phyloP scores from a whole-genome alignment of 2,329 filamentous ascomycete species.

The Phyllosticta paracitricarpa region DNA sequence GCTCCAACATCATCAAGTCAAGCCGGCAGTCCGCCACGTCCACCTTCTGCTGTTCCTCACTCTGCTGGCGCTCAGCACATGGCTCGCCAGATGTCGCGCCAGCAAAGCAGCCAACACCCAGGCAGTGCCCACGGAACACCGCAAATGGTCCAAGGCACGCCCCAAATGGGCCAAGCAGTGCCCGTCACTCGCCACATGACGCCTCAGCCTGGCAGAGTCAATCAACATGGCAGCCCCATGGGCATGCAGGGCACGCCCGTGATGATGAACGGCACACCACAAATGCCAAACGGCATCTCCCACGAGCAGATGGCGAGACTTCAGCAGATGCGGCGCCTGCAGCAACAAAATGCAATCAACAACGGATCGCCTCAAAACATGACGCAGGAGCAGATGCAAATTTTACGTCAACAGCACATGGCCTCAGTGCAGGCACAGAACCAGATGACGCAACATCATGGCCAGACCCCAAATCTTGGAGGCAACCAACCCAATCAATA shows the following conservation, averaged over 20 bases:
- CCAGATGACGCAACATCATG: background rate
- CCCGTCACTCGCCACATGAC: conserved; percentile 28
- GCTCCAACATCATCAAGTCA: conserved; percentile 27
- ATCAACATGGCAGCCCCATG: conserved; percentile 24
- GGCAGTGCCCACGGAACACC: conserved; percentile 29
- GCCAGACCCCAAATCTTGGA: background rate
- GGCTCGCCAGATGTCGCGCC: conserved; percentile 28
- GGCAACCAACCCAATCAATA: background rate
- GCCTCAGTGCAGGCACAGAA: background rate
- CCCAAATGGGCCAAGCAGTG: conserved; percentile 27
- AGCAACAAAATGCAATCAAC: conserved; percentile 7
- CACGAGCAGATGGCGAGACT: conserved; percentile 1
- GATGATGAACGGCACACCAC: conserved; percentile 27
- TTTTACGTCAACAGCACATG: background rate
- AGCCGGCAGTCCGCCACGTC: conserved; percentile 28
- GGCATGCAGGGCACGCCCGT: conserved; percentile 26
- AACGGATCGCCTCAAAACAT: conserved; percentile 18
- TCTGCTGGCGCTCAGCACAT: conserved; percentile 20
- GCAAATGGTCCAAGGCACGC: conserved; percentile 28
- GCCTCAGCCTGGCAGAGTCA: conserved; percentile 28
- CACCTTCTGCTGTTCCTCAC: conserved; percentile 29
- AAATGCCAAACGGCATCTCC: conserved; percentile 9
- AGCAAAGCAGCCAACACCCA: conserved; percentile 22
- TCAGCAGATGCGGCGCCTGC: background rate
- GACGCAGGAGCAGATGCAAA: conserved; percentile 13